Base-by-base conservation (phyloP, 306 rosid species). In the Cucurbita ficifolia region DNA sequence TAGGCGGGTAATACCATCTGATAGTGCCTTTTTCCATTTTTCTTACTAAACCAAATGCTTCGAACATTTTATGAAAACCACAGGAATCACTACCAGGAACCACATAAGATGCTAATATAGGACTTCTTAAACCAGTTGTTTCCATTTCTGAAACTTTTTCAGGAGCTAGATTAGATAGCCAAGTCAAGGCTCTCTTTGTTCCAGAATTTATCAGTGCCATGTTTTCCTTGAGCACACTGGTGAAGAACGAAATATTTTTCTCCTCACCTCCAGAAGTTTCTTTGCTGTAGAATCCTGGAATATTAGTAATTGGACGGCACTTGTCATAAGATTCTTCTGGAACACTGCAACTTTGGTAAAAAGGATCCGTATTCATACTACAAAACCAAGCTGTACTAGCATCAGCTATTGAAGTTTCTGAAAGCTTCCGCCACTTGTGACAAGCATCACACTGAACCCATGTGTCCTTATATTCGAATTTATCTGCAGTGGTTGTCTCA, bases 391-490 rank as follows among this genome's bases (percentile, higher is more conserved):
- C 95, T 68, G 84, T 82, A 74, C 81, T 78, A 49, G 86, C 82
- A 80, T 84, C 85, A 76, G 90, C 79, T 75, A 72, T 55, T 74
- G 75, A 78, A 59, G 83, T 76, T 75, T 86, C 96, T 48, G 78
- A 83, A 79, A 90, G 86, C 86, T 84, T 89, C 83, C 98, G 87
- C 98, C 98, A 93, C 76, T 94, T 94, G 76, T 74, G 84, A 78
- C 98, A 94, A 72, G 89, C 86, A 85, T 90, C 98, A 71, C 98
- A 94, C 79, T 94, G 97, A 76, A 89, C 89, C 97, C 98, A 94
- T 1, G 85, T 90, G 70, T 94, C 98, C 19, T 79, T 84, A 72
- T 19, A 51, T 77, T 84, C 88, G n/a, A 72, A 67, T 61, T 63
- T 22, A 62, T 87, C 79, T 3, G 40, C 79, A 56, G 55, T 40